Conservation (phyloP, 768 basidiomycete species). For the Lyophyllum shimeji region DNA sequence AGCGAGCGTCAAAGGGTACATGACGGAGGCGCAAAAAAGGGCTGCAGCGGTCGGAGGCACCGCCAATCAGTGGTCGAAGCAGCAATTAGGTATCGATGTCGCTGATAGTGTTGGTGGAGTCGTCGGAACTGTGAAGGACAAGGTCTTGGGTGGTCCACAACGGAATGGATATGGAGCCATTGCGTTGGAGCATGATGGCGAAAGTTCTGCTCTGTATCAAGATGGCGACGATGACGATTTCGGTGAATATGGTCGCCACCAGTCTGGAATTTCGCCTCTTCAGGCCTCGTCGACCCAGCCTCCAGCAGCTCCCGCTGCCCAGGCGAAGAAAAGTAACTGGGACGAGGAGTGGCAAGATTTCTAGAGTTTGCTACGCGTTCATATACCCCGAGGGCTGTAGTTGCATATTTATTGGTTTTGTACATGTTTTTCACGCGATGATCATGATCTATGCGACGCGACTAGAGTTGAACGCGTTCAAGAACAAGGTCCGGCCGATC, state of each 20-base stretch:
- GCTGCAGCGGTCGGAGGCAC: conserved; percentile 60
- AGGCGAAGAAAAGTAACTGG: conserved; percentile 57
- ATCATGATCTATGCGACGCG: background rate
- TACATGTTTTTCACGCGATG: background rate
- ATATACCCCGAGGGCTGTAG: background rate
- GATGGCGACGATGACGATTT: conserved; percentile 70
- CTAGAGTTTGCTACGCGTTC: conserved; percentile 31
- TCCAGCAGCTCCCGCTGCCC: conserved; percentile 8
- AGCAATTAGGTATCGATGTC: conserved; percentile 82
- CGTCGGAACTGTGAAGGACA: conserved; percentile 62
- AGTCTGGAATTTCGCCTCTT: conserved; percentile 19
- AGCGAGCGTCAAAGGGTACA: conserved; percentile 70
- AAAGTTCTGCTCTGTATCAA: conserved; percentile 61
- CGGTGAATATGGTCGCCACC: conserved; percentile 39
- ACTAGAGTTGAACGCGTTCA: background rate
- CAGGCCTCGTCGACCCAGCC: conserved; percentile 9
- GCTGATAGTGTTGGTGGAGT: conserved; percentile 73
- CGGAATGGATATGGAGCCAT: conserved; percentile 52
- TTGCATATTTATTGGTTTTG: conserved; percentile 1
- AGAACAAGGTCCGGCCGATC: conserved; percentile 35
- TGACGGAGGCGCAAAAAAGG: conserved; percentile 63
- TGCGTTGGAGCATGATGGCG: conserved; percentile 44
- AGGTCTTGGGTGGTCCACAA: conserved; percentile 48
- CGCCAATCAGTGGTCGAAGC: conserved; percentile 78
- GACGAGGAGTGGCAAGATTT: conserved; percentile 85